Percentiles rank a stretch among this genome's conserved stretches.
Conservation (phyloP, 2,329 filamentous ascomycete genomes). For the Alternaria sp. region DNA sequence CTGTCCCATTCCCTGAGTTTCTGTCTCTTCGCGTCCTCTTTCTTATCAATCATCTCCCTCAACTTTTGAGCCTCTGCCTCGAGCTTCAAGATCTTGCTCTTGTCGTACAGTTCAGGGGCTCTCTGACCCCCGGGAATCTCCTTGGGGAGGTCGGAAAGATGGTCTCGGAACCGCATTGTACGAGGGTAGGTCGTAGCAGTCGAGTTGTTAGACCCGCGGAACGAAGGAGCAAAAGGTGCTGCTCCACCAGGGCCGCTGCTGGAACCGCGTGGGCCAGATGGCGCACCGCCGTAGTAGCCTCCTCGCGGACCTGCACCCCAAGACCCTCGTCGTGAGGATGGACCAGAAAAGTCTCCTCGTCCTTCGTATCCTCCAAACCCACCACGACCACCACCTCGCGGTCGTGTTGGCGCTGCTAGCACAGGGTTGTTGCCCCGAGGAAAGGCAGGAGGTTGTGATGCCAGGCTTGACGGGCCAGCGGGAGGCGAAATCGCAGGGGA, state of each 20-base stretch:
- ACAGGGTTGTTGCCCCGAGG: constrained; percentile 48
- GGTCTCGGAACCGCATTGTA: constrained; percentile 56
- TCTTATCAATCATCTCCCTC: constrained; percentile 56
- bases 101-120: constrained; percentile 54
- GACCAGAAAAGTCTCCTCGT: constrained; percentile 44
- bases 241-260: constrained; percentile 36
- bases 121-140: constrained; percentile 56
- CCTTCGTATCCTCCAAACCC: constrained; percentile 51
- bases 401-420: constrained; percentile 51
- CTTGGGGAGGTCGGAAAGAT: constrained; percentile 55
- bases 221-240: constrained; percentile 45
- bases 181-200: constrained; percentile 58
- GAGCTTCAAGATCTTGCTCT: constrained; percentile 54
- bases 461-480: constrained; percentile 45
- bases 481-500: constrained; percentile 52
- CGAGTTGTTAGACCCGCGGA: constrained; percentile 54
- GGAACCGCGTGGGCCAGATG: constrained; percentile 47
- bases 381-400: constrained; percentile 52
- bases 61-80: constrained; percentile 58
- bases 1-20: constrained; percentile 57
- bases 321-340: constrained; percentile 46
- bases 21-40: constrained; percentile 55
- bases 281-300: constrained; percentile 38
- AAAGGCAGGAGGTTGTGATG: constrained; percentile 46
- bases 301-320: constrained; percentile 46